These are phyloP conservation scores for Syzygium jambos DNA, from an alignment of 345 rosid species.

Conservation along the genomic window DNA sequence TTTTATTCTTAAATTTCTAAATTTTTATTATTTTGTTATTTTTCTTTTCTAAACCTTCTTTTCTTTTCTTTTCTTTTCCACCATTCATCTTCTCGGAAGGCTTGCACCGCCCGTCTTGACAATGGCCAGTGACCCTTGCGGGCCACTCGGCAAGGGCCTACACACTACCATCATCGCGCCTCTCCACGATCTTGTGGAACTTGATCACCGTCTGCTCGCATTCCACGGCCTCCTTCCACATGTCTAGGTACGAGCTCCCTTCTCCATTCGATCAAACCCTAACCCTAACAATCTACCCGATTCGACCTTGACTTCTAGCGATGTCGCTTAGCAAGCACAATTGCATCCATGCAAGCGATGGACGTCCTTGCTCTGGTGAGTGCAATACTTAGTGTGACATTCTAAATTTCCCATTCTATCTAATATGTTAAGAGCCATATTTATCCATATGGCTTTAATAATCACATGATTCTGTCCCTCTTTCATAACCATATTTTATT, in stretches of 20 bases:
- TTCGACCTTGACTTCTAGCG: neutral
- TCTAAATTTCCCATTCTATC: no score
- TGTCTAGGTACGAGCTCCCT: conserved; percentile 50
- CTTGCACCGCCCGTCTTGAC: no score
- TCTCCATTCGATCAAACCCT: conserved; percentile 8
- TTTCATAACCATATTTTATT: neutral
- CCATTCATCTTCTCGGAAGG: neutral
- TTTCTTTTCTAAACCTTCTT: no score
- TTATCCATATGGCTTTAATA: neutral
- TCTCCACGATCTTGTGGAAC: conserved; percentile 39
- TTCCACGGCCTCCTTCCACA: conserved; percentile 73
- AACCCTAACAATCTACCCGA: conserved; percentile 20
- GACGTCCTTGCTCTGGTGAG: neutral
- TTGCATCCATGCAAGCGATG: no score
- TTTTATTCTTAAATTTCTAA: no score
- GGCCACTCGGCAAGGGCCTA: neutral
- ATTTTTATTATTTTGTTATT: no score
- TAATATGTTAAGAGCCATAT: neutral
- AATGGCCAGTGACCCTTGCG: neutral
- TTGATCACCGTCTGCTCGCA: conserved; percentile 48
- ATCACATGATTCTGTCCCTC: neutral
- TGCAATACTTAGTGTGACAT: neutral
- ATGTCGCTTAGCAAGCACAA: neutral
- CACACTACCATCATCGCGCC: neutral
- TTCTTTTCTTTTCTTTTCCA: no score